A percentile compares a stretch with the other conserved stretches of the same genome.
These are phyloP conservation scores for Metroxylon sagu DNA, from an alignment of 176 grass and related monocot genomes.

Conservation along the genomic window DNA sequence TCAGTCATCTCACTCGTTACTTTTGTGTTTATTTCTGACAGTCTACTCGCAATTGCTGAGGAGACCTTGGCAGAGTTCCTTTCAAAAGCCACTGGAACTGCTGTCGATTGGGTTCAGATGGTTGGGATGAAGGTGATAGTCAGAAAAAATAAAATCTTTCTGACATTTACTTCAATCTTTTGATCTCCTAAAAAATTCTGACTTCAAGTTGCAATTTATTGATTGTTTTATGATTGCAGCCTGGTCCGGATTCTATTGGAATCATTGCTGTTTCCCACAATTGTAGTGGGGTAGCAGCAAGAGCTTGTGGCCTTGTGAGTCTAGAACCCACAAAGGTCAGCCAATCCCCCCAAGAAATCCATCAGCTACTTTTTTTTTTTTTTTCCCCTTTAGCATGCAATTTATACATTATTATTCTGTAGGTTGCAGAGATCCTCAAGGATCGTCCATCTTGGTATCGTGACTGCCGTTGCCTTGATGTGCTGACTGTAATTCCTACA, in stretches of 20 bases:
- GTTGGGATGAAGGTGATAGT: conserved; percentile 91
- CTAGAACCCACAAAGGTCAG: conserved; percentile 97
- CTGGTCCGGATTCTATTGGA: conserved; percentile 99
- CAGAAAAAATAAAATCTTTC: no score
- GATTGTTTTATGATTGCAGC: conserved; percentile 32
- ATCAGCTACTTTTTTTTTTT: not conserved
- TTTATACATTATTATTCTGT: not conserved
- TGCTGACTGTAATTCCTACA: conserved; percentile 72
- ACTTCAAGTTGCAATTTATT: no score
- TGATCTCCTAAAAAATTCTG: no score
- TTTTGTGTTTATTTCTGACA: conserved; percentile 19
- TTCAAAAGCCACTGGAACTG: conserved; percentile 94
- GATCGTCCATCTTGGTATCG: conserved; percentile 90
- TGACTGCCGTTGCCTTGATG: conserved; percentile 72
- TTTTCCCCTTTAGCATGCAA: not conserved
- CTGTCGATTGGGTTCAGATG: conserved; percentile 99
- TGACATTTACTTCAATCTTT: no score
- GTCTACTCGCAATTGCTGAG: conserved; percentile 95
- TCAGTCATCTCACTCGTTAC: not conserved
- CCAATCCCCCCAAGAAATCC: not conserved
- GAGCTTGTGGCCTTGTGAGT: conserved; percentile 98
- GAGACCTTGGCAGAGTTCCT: conserved; percentile 98
- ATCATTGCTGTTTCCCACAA: conserved; percentile 99
- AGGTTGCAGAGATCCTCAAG: conserved; percentile 99
- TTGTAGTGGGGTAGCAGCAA: conserved; percentile 92